Percentiles rank a stretch among this genome's conserved stretches.
Conservation (phyloP, 495 filamentous ascomycete species). For the Talaromyces adpressus region DNA sequence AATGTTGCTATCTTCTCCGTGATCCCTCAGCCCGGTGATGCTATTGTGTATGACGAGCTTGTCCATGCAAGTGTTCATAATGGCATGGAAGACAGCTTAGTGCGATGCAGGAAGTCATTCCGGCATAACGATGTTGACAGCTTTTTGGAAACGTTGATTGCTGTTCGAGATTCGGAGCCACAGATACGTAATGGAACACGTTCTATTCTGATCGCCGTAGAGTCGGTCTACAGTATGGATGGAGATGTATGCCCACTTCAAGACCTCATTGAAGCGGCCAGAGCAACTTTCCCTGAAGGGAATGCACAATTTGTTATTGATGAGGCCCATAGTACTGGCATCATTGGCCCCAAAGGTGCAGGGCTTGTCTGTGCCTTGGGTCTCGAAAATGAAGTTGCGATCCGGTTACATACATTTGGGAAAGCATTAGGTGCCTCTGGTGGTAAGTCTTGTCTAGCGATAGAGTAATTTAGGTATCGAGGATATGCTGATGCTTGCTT, state of each 20-base stretch:
- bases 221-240: conserved; percentile 78
- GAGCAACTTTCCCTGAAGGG: conserved; percentile 44
- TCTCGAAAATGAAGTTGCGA: conserved; percentile 57
- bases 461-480: too few relatives aligned
- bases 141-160: conserved; percentile 31
- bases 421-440: conserved; percentile 70
- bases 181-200: conserved; percentile 23
- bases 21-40: conserved; percentile 61
- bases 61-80: conserved; percentile 74
- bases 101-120: conserved; percentile 43
- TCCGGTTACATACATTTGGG: conserved; percentile 68
- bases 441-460: too few relatives aligned
- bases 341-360: conserved; percentile 52
- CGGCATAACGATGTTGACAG: conserved; percentile 50
- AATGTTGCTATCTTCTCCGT: conserved; percentile 61
- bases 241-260: conserved; percentile 62
- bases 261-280: conserved; percentile 49
- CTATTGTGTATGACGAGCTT: conserved; percentile 64
- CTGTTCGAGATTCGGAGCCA: conserved; percentile 22
- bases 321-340: conserved; percentile 69
- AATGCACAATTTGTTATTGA: conserved; percentile 70
- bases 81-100: conserved; percentile 60
- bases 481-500: not conserved
- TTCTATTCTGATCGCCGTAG: conserved; percentile 57
- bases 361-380: conserved; percentile 62